Evolutionary conservation across 2,329 filamentous ascomycete species (phyloP).

Genomic region (Beauveria asiatica): DNA sequence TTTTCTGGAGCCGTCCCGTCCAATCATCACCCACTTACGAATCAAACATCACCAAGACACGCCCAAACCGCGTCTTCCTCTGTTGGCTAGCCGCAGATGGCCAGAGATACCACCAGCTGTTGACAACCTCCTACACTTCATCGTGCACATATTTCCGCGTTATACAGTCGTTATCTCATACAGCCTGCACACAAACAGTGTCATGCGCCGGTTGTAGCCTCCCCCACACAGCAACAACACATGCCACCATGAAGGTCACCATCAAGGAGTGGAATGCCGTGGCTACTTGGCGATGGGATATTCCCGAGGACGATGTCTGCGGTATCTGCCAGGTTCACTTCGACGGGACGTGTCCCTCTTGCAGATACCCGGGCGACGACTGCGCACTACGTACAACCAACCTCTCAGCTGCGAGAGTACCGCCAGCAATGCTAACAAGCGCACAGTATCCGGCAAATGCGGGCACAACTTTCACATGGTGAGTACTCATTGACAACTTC

Average conservation of each 20-base stretch:
- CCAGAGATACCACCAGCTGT: background rate
- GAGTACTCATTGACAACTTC: conserved; percentile 18
- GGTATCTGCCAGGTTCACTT: conserved; percentile 98
- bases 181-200: background rate
- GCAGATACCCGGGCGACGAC: conserved; percentile 95
- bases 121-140: background rate
- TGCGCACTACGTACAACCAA: conserved; percentile 68
- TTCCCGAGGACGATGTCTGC: conserved; percentile 94
- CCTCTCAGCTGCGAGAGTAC: conserved; percentile 13
- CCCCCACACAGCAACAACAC: background rate
- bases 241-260: conserved; percentile 74
- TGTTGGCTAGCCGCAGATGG: background rate
- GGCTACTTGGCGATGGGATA: conserved; percentile 95
- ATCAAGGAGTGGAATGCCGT: conserved; percentile 91
- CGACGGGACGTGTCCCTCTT: conserved; percentile 93
- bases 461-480: conserved; percentile 98
- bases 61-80: background rate
- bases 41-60: conserved; percentile 3
- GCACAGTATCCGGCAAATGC: conserved; percentile 83
- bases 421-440: conserved; percentile 10
- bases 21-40: background rate
- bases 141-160: background rate
- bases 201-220: background rate
- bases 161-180: too few species aligned
- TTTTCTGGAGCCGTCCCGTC: background rate